Base-by-base conservation (phyloP, 2,329 filamentous ascomycete species). In the Cercospora berteroae region DNA sequence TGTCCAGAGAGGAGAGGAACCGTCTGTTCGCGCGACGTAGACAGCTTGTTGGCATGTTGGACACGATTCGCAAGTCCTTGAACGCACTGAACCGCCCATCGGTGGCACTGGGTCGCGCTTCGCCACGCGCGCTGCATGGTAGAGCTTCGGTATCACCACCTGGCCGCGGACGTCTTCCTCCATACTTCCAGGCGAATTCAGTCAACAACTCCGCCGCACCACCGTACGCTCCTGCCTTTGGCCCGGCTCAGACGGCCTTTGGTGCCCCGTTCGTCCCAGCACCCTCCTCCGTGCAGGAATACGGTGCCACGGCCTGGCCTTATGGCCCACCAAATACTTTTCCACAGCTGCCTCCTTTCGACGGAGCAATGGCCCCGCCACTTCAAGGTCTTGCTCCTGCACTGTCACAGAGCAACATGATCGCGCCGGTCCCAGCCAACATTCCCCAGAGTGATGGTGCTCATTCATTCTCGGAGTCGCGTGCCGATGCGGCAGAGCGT, bases 31-130 rank as follows among this genome's bases (percentile, higher is more conserved):
- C 71, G 31, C 76, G 74, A 66, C 77, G 77, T 44, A 73, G 75
- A 27, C 74, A 78, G 48, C 71, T 79, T 23, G 74, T 79, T 60
- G 71, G 63, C 42, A 69, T 69, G 23, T 68, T 77, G 69, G 78
- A 80, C 72, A 72, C 73, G 33, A 71, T 79, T 18, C 78, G 78
- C 60, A 76, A 75, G 65, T 73, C 75, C 5, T 65, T 79, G 65
- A 79, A 78, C 58, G 71, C 69, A 23, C 69, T 80, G 44, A 75
- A 71, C 5, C 73, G 74, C n/a, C 70, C 65, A 3, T 72, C 71
- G 29, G 36, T 79, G 60, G 70, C 69, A 29, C 69, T 80, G 50
- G 75, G 71, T 7, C 73, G 74, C n/a, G 71, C 65, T 4, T 73
- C 72, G 29, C 72, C 74, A 23, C 69, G 69, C 13, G 71, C 70